Evolutionary conservation across 371 early-diverging fungal species (phyloP).

Genomic region (Rhizoclosmatium hyalinum): DNA sequence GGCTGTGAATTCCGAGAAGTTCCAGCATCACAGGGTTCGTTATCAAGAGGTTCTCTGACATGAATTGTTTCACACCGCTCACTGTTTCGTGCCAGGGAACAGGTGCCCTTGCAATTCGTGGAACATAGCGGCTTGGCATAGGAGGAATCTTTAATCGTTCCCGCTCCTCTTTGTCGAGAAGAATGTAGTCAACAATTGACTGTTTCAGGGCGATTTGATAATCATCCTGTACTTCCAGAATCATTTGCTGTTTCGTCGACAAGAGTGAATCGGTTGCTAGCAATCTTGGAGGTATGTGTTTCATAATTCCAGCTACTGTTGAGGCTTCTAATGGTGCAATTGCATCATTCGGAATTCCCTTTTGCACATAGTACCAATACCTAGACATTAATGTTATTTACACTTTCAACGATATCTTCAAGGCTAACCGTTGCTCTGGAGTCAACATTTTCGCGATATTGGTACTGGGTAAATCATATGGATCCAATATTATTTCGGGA

Average conservation of each 20-base stretch:
- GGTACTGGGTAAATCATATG: slow-evolving; percentile 51
- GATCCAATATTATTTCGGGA: slow-evolving; percentile 48
- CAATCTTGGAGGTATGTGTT: slow-evolving; percentile 35
- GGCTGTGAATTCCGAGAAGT: slow-evolving; percentile 44
- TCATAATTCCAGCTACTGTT: slow-evolving; percentile 32
- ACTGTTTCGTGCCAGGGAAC: slow-evolving; percentile 63
- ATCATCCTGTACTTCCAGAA: slow-evolving; percentile 45
- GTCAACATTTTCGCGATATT: slow-evolving; percentile 54
- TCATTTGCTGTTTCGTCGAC: slow-evolving; percentile 31
- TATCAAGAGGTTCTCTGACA: slow-evolving; percentile 52
- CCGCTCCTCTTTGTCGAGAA: slow-evolving; percentile 55
- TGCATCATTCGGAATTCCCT: slow-evolving; percentile 47
- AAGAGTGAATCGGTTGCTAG: slow-evolving; percentile 39
- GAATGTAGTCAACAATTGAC: slow-evolving; percentile 60
- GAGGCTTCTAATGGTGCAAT: slow-evolving; percentile 45
- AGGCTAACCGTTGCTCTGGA: slow-evolving; percentile 41
- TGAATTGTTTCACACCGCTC: slow-evolving; percentile 28
- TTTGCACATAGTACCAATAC: slow-evolving; percentile 57
- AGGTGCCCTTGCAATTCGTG: slow-evolving; percentile 55
- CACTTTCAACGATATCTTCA: no score
- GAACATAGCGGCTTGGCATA: slow-evolving; percentile 36
- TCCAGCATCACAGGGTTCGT: slow-evolving; percentile 59
- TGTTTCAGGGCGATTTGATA: slow-evolving; percentile 52
- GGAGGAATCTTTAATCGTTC: slow-evolving; percentile 53
- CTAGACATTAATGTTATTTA: slow-evolving; percentile 13